phyloP scores from a whole-genome alignment of 176 grass and related monocot species.

The Carex littledalei region DNA sequence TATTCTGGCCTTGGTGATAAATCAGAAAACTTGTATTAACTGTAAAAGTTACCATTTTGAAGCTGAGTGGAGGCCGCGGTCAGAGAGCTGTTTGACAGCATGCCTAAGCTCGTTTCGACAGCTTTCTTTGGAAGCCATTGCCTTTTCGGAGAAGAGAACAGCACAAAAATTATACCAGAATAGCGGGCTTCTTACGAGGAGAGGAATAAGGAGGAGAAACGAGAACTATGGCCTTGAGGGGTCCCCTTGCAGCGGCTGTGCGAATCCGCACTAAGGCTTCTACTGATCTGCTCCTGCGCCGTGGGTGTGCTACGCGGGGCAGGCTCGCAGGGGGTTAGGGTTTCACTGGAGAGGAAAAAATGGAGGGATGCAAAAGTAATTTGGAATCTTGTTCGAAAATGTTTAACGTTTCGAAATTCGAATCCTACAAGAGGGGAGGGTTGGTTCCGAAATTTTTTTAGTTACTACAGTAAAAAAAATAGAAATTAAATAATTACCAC shows the following conservation, averaged over 20 bases:
- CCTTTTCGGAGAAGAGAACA: neutral
- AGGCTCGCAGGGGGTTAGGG: neutral
- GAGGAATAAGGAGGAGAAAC: slow-evolving; percentile 14
- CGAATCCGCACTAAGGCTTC: neutral
- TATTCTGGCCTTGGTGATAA: neutral
- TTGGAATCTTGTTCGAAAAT: neutral
- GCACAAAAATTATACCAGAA: neutral
- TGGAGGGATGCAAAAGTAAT: neutral
- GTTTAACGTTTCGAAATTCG: neutral
- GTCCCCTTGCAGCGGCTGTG: neutral
- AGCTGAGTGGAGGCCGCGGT: slow-evolving; percentile 83
- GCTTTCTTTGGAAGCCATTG: slow-evolving; percentile 63
- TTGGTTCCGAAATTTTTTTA: no score
- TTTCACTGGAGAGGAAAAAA: neutral
- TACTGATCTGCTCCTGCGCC: neutral
- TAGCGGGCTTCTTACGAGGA: slow-evolving; percentile 6
- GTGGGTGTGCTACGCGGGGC: neutral
- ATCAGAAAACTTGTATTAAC: neutral
- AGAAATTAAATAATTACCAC: no score
- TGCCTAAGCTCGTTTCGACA: slow-evolving; percentile 83
- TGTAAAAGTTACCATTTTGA: slow-evolving; percentile 65
- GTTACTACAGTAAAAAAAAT: no score
- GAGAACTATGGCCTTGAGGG: neutral
- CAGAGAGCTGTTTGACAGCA: slow-evolving; percentile 64
- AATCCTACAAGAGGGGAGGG: no score